These are phyloP conservation scores for Magnolia kwangsiensis DNA, from an alignment of 164 flowering plant species.

Conservation along the genomic window DNA sequence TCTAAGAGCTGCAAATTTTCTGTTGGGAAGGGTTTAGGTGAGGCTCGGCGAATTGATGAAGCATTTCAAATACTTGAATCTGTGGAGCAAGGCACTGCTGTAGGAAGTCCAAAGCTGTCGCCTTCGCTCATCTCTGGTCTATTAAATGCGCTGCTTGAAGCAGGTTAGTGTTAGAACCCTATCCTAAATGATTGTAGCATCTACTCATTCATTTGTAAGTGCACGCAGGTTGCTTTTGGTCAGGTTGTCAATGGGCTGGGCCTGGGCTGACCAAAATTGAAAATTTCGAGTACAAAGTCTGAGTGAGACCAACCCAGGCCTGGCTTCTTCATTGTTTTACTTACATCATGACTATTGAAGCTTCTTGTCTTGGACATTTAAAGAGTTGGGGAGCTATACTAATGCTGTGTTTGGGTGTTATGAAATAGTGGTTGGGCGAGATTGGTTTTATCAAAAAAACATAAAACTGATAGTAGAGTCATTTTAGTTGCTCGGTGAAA, in stretches of 20 bases:
- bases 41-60: conserved; percentile 61
- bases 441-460: no score
- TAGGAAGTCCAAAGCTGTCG: conserved; percentile 52
- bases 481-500: no score
- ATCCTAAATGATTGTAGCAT: background rate
- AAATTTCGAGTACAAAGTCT: no score
- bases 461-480: no score
- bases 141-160: conserved; percentile 59
- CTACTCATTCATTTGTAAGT: background rate
- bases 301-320: no score
- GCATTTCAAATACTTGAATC: conserved; percentile 71
- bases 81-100: conserved; percentile 52
- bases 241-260: background rate
- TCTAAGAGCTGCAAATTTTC: background rate
- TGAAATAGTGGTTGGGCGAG: no score
- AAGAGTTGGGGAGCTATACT: no score
- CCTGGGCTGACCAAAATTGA: no score
- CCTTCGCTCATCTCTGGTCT: conserved; percentile 54
- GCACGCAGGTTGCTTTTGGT: background rate
- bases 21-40: conserved; percentile 55
- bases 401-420: no score
- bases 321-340: no score
- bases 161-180: conserved; percentile 39
- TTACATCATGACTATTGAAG: no score
- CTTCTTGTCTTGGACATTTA: no score